Conservation (phyloP, 73 alveolate genomes). For the Loxodes magnus region DNA sequence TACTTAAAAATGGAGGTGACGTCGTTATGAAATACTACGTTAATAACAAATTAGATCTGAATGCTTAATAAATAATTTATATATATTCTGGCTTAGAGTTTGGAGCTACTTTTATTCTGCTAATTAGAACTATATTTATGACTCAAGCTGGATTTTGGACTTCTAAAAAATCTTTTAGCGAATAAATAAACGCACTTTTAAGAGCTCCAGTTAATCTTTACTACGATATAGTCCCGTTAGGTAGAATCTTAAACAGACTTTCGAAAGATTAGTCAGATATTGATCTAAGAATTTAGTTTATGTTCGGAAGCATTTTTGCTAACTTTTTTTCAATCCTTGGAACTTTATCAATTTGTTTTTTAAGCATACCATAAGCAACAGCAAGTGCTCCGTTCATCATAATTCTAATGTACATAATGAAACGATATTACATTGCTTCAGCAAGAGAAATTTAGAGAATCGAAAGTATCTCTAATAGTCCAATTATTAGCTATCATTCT, state of each 20-base stretch:
- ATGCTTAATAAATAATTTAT: background rate
- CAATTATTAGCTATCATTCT: constrained; percentile 68
- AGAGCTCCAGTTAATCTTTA: constrained; percentile 74
- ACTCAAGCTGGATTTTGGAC: constrained; percentile 20
- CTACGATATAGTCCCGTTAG: constrained; percentile 82
- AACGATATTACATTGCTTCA: constrained; percentile 18
- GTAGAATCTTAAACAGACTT: constrained; percentile 73
- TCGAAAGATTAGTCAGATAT: constrained; percentile 53
- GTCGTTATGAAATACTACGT: too few species aligned
- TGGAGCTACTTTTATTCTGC: background rate
- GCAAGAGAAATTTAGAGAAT: constrained; percentile 75
- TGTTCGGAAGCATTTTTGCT: background rate
- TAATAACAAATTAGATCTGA: background rate
- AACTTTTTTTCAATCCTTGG: background rate
- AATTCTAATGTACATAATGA: background rate
- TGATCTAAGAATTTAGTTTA: background rate
- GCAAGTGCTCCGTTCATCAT: constrained; percentile 4
- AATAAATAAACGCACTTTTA: constrained; percentile 55
- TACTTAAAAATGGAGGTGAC: background rate
- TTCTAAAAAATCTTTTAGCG: constrained; percentile 44
- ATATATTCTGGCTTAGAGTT: background rate
- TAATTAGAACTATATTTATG: background rate
- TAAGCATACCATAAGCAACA: constrained; percentile 17
- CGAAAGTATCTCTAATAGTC: constrained; percentile 75
- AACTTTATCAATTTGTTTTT: background rate